phyloP scores from a whole-genome alignment of 1,284 basidiomycete species.

The Rhodotorula mucilaginosa region DNA sequence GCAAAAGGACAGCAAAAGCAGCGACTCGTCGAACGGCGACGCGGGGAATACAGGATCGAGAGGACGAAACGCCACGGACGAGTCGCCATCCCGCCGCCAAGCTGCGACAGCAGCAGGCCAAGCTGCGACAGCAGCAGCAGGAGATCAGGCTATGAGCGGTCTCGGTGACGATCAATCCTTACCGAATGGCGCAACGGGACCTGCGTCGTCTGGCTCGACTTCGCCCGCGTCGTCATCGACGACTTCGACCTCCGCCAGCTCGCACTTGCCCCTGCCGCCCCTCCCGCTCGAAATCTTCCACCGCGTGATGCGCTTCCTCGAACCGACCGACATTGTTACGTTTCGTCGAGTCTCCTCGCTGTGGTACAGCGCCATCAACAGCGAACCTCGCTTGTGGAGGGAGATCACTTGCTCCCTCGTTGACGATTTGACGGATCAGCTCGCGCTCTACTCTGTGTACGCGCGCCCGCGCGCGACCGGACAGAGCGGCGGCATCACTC shows the following conservation, averaged over 20 bases:
- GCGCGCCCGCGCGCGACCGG: background rate
- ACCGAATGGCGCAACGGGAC: background rate
- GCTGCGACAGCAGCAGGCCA: no score
- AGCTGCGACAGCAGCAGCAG: no score
- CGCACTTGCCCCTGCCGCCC: slow-evolving; percentile 17
- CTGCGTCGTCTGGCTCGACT: background rate
- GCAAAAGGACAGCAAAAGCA: no score
- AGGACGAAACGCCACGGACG: no score
- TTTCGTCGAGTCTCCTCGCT: slow-evolving; percentile 26
- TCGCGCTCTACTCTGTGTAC: background rate
- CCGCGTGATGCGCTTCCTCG: slow-evolving; percentile 22
- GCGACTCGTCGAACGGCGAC: no score
- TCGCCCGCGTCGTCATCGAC: background rate
- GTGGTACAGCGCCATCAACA: slow-evolving; percentile 25
- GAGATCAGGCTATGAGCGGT: background rate
- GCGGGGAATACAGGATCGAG: no score
- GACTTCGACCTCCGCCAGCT: background rate
- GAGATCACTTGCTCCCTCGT: slow-evolving; percentile 3
- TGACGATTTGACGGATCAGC: slow-evolving; percentile 5
- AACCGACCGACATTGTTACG: background rate
- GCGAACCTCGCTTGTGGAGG: slow-evolving; percentile 29
- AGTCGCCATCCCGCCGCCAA: no score
- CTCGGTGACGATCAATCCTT: background rate
- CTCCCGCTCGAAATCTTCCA: slow-evolving; percentile 35
- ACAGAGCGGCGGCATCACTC: slow-evolving; percentile 9